Conservation (phyloP, 306 rosid species). For the Rosa chinensis region DNA sequence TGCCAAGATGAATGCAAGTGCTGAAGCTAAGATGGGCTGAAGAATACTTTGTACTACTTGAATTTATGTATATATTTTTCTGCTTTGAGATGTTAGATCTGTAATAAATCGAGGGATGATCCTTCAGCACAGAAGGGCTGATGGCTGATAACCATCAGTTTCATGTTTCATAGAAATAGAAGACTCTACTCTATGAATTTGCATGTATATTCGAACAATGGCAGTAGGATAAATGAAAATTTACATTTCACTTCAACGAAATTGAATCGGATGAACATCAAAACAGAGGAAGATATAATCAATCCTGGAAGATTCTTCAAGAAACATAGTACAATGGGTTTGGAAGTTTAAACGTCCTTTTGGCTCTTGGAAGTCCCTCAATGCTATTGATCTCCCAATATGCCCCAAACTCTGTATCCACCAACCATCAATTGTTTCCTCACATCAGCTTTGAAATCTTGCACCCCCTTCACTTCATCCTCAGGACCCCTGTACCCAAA, state of each 20-base stretch:
- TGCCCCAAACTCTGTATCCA: too few relatives aligned
- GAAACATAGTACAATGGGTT: conserved; percentile 48
- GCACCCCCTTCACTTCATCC: too few relatives aligned
- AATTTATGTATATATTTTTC: neutral
- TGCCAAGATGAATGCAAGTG: conserved; percentile 48
- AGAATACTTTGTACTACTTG: neutral
- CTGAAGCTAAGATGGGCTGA: conserved; percentile 46
- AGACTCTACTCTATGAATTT: neutral
- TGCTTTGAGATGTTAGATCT: neutral
- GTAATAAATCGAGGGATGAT: neutral
- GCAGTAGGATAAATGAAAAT: neutral
- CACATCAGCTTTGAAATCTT: too few relatives aligned
- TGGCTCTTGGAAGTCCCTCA: conserved; percentile 36
- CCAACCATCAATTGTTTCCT: too few relatives aligned
- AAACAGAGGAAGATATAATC: too few relatives aligned
- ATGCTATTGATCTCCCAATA: conserved; percentile 52
- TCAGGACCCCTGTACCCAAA: too few relatives aligned
- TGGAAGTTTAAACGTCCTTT: conserved; percentile 48
- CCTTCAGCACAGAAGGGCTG: neutral
- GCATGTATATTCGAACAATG: neutral
- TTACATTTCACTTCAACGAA: neutral
- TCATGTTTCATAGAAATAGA: neutral
- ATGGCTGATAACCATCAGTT: neutral
- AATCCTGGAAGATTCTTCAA: neutral
- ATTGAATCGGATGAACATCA: neutral